phyloP scores from a whole-genome alignment of 306 rosid genomes.

The Sechiopsis laciniata region DNA sequence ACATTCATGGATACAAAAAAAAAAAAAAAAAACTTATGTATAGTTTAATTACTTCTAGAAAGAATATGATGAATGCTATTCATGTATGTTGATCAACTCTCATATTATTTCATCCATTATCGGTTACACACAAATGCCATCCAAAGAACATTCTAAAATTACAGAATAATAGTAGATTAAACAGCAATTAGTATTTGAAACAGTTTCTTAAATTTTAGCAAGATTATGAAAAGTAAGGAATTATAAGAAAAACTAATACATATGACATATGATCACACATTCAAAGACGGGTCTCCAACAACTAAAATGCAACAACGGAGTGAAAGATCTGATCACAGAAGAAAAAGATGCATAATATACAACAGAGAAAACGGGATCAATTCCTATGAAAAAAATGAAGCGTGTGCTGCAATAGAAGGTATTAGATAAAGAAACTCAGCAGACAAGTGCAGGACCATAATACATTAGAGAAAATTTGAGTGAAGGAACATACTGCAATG shows the following conservation, averaged over 20 bases:
- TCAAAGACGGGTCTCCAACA: not conserved
- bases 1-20: too few species aligned
- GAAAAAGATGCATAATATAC: not conserved
- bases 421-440: not conserved
- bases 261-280: not conserved
- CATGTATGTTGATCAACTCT: not conserved
- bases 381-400: slow-evolving; percentile 4
- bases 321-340: not conserved
- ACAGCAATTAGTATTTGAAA: not conserved
- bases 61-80: not conserved
- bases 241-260: not conserved
- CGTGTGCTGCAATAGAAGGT: not conserved
- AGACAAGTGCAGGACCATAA: slow-evolving; percentile 15
- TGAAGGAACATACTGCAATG: slow-evolving; percentile 66
- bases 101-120: not conserved
- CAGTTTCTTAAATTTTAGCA: not conserved
- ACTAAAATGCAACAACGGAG: not conserved
- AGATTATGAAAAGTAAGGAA: not conserved
- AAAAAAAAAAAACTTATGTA: not conserved
- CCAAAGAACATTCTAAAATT: slow-evolving; percentile 10
- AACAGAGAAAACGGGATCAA: not conserved
- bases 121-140: not conserved
- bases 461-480: slow-evolving; percentile 22
- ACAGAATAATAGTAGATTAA: slow-evolving; percentile 1
- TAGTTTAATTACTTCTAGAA: not conserved